A percentile compares a stretch with the other conserved stretches of the same genome.
phyloP scores from a whole-genome alignment of 768 basidiomycete species.

The Podaxis sp. region DNA sequence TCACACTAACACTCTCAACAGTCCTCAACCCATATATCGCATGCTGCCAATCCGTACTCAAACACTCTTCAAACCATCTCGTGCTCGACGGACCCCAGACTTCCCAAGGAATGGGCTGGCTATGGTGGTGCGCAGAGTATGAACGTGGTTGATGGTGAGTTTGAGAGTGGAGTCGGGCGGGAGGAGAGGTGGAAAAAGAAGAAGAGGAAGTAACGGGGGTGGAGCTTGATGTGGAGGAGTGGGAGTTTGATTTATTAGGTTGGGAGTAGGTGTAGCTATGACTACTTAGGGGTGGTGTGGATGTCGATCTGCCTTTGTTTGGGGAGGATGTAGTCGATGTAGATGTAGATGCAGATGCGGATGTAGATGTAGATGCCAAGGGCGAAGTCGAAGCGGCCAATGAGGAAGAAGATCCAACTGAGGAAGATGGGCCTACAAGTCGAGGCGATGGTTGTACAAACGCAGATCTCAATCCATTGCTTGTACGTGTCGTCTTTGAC shows the following conservation, averaged over 20 bases:
- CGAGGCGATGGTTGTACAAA: too few species aligned
- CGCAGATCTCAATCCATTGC: too few species aligned
- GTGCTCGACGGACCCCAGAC: slow-evolving; percentile 52
- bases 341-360: not conserved
- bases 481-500: not conserved
- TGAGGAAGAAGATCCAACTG: too few species aligned
- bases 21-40: slow-evolving; percentile 52
- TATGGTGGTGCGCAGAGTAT: slow-evolving; percentile 15
- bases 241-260: not conserved
- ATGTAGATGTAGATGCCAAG: not conserved
- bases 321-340: not conserved
- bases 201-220: not conserved
- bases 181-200: not conserved
- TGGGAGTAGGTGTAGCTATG: not conserved
- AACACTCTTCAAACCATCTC: slow-evolving; percentile 52
- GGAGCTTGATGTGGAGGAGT: not conserved
- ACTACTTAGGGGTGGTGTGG: not conserved
- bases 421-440: too few species aligned
- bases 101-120: slow-evolving; percentile 40
- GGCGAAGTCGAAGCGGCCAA: not conserved
- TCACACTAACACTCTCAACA: slow-evolving; percentile 40
- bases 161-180: slow-evolving; percentile 1
- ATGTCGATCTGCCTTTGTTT: not conserved
- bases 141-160: slow-evolving; percentile 5
- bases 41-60: slow-evolving; percentile 57